Evolutionary conservation across 495 filamentous ascomycete species (phyloP), one percentile per base, ranked within the genome.

Genomic region (Friedmanniomyces endolithicus): DNA sequence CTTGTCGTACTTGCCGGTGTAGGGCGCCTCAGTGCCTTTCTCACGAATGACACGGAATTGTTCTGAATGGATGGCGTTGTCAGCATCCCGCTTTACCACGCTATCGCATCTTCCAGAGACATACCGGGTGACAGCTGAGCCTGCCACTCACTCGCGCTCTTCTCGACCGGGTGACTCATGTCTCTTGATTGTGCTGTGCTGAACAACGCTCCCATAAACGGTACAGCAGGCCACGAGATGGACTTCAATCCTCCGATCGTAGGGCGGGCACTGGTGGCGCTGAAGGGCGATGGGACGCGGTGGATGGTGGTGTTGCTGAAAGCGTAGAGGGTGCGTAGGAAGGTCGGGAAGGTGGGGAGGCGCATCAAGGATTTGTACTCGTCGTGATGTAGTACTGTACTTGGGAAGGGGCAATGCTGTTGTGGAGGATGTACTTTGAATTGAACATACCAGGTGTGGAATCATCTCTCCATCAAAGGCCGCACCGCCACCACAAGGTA

Each of bases 41-140:
- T 90, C 68, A 63, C 92, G 83, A 56, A 98, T 80, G 64, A 96
- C 75, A 56, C 87, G 84, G 77, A 96, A 98, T 79, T 97, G 90
- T 56, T 94, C 92, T 92, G 60, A 6, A 3, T 31, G 9, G 27
- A 3, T 9, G 37, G 12, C 24, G 24, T 17, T 14, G 22, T 49
- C 20, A 43, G 31, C 8, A 33, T 31, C 6, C 37, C 37, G 17
- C 6, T 41, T 6, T 41, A 41, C 16, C 37, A 41, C 6, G 14
- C 12, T 14, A 14, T 41, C 6, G 16, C 17, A n/a, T 33, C 17
- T 19, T 43, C 22, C 31, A 33, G 11, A 45, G 6, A 60, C 64
- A 46, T 70, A 90, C 88, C 87, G 61, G 78, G 82, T 57, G 67
- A 85, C 29, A 98, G 71, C 31, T 94, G 77, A 11, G 90, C 84